Evolutionary conservation across 306 rosid genomes (phyloP).

Genomic region (Cyclanthera cordifolia): DNA sequence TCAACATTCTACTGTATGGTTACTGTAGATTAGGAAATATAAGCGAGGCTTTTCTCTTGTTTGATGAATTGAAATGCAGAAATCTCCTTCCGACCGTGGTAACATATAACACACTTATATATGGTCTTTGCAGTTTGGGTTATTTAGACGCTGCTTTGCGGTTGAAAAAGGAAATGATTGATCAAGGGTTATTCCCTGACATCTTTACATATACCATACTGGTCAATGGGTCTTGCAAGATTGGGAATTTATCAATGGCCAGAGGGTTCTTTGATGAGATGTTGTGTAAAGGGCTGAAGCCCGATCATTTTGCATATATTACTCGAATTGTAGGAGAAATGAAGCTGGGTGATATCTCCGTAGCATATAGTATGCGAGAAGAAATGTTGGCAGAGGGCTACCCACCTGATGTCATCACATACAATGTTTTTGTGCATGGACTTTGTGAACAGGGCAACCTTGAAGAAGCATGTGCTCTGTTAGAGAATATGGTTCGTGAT

Average conservation of each 20-base stretch:
- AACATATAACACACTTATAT: slow-evolving; percentile 66
- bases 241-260: slow-evolving; percentile 50
- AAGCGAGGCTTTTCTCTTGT: slow-evolving; percentile 43
- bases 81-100: slow-evolving; percentile 37
- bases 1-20: slow-evolving; percentile 53
- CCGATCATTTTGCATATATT: slow-evolving; percentile 50
- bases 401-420: slow-evolving; percentile 55
- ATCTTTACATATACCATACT: slow-evolving; percentile 57
- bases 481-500: slow-evolving; percentile 37
- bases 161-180: slow-evolving; percentile 51
- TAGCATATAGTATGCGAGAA: slow-evolving; percentile 55
- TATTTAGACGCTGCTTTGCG: slow-evolving; percentile 43
- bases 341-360: slow-evolving; percentile 44
- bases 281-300: slow-evolving; percentile 45
- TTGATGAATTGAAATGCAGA: slow-evolving; percentile 33
- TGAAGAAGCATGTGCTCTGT: slow-evolving; percentile 35
- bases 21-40: slow-evolving; percentile 42
- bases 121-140: slow-evolving; percentile 60
- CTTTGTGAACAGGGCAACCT: slow-evolving; percentile 42
- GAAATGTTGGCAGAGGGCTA: slow-evolving; percentile 58
- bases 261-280: slow-evolving; percentile 57
- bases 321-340: slow-evolving; percentile 58
- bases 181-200: slow-evolving; percentile 45
- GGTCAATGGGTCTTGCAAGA: slow-evolving; percentile 46
- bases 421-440: slow-evolving; percentile 54